Conservation (phyloP, 768 basidiomycete genomes). For the Fomitopsis serialis region DNA sequence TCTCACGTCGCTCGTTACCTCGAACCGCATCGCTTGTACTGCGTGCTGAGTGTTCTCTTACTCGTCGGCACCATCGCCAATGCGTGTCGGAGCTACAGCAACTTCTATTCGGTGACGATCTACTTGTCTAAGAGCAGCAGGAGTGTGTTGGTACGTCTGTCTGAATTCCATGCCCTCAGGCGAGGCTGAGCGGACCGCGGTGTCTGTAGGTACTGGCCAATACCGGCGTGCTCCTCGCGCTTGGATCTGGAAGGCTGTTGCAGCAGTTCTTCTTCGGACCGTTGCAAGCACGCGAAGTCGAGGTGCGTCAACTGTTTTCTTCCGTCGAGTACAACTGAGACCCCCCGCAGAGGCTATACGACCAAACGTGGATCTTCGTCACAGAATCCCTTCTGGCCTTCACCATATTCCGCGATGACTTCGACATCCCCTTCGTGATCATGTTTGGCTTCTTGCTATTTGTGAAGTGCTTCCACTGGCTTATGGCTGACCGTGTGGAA, state of each 20-base stretch:
- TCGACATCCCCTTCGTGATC: conserved; percentile 85
- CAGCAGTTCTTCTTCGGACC: conserved; percentile 91
- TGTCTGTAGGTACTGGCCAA: conserved; percentile 77
- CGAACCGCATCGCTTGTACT: conserved; percentile 71
- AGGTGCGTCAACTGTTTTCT: conserved; percentile 46
- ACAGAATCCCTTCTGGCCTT: conserved; percentile 95
- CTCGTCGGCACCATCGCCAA: conserved; percentile 71
- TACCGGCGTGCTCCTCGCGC: conserved; percentile 73
- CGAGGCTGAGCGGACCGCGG: background rate
- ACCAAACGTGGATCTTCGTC: conserved; percentile 95
- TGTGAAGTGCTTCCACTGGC: conserved; percentile 97
- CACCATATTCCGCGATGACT: conserved; percentile 95
- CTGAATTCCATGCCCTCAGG: background rate
- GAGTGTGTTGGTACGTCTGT: conserved; percentile 68
- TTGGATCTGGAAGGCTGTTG: conserved; percentile 70
- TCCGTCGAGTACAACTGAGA: background rate
- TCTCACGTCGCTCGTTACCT: conserved; percentile 43
- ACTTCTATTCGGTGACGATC: conserved; percentile 93
- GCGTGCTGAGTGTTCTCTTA: conserved; percentile 57
- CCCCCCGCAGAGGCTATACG: conserved; percentile 83
- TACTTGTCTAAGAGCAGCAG: conserved; percentile 90
- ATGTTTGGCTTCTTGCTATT: conserved; percentile 96
- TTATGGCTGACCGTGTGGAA: conserved; percentile 92
- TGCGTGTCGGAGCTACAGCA: conserved; percentile 77
- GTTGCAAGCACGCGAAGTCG: conserved; percentile 82